phyloP scores from a whole-genome alignment of 2,329 filamentous ascomycete genomes.

The Thielaviopsis cerberus region DNA sequence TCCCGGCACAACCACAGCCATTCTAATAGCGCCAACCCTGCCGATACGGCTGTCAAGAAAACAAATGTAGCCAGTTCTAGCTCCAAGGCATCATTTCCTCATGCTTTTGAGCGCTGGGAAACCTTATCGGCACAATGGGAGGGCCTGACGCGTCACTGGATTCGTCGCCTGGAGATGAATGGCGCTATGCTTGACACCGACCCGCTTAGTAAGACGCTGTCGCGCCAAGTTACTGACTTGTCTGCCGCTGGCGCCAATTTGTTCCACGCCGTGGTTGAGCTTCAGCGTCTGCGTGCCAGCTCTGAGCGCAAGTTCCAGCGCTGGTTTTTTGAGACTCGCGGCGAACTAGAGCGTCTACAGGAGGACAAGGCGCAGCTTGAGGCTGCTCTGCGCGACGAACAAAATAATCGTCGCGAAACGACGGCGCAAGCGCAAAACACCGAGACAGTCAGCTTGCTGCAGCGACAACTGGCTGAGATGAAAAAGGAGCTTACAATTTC shows the following conservation, averaged over 20 bases:
- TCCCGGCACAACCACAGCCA: constrained; percentile 13
- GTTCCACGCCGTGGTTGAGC: constrained; percentile 91
- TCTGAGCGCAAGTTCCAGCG: constrained; percentile 95
- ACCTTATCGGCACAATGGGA: constrained; percentile 95
- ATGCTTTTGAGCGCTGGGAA: constrained; percentile 96
- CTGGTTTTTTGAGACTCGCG: constrained; percentile 91
- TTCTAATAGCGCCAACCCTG: constrained; percentile 13
- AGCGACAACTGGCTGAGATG: constrained; percentile 75
- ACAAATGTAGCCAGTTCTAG: constrained; percentile 21
- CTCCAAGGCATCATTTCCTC: constrained; percentile 55
- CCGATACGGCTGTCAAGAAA: constrained; percentile 16
- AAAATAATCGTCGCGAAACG: constrained; percentile 52
- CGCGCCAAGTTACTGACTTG: constrained; percentile 88
- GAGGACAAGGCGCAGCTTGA: constrained; percentile 73
- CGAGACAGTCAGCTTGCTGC: constrained; percentile 23
- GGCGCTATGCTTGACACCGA: constrained; percentile 67
- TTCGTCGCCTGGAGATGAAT: constrained; percentile 78
- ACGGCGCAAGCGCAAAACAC: constrained; percentile 21
- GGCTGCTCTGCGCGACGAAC: constrained; percentile 53
- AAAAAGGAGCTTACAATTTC: constrained; percentile 83
- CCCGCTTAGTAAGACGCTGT: constrained; percentile 70
- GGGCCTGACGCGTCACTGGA: constrained; percentile 92
- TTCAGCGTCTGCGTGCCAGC: constrained; percentile 81
- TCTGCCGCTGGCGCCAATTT: constrained; percentile 91
- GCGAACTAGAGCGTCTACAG: constrained; percentile 68